Evolutionary conservation across 2,329 filamentous ascomycete genomes (phyloP).

Genomic region (Aspergillus aculeatinus): DNA sequence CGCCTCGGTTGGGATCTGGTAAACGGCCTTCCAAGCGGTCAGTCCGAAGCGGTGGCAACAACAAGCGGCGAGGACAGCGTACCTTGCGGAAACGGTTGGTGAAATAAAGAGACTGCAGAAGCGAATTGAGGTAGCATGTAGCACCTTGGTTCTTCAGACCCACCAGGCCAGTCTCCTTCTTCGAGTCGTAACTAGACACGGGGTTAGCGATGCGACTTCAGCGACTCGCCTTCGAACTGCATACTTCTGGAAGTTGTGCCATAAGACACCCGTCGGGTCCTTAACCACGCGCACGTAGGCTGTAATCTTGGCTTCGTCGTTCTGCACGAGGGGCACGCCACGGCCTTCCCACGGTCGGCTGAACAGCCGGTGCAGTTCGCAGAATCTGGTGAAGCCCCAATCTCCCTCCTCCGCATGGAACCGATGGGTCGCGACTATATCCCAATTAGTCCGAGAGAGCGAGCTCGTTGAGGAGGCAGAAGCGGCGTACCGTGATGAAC

Average conservation of each 20-base stretch:
- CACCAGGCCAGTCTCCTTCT: conserved; percentile 96
- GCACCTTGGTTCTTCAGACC: conserved; percentile 96
- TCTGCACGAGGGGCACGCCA: conserved; percentile 56
- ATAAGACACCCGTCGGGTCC: conserved; percentile 50
- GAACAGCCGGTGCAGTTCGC: conserved; percentile 83
- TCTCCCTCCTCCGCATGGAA: conserved; percentile 96
- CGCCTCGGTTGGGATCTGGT: conserved; percentile 89
- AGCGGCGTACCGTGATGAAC: conserved; percentile 62
- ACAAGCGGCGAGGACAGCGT: conserved; percentile 19
- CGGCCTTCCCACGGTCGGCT: conserved; percentile 70
- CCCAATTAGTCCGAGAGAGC: conserved; percentile 7
- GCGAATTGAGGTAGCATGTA: conserved; percentile 82
- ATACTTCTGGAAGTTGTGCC: conserved; percentile 49
- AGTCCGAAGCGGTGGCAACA: background rate
- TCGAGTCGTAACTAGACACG: conserved; percentile 78
- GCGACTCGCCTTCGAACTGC: conserved; percentile 10
- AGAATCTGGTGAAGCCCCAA: conserved; percentile 98
- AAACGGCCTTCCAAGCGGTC: conserved; percentile 67
- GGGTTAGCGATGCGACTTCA: conserved; percentile 45
- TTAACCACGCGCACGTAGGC: conserved; percentile 52
- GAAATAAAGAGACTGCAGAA: conserved; percentile 81
- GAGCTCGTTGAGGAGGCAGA: conserved; percentile 1
- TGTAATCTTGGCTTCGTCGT: conserved; percentile 48
- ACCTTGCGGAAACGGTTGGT: conserved; percentile 93
- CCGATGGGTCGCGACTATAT: conserved; percentile 75